Percentiles rank a stretch among this genome's conserved stretches.
Evolutionary conservation across 306 rosid species (phyloP).

Genomic region (Quercus robur): DNA sequence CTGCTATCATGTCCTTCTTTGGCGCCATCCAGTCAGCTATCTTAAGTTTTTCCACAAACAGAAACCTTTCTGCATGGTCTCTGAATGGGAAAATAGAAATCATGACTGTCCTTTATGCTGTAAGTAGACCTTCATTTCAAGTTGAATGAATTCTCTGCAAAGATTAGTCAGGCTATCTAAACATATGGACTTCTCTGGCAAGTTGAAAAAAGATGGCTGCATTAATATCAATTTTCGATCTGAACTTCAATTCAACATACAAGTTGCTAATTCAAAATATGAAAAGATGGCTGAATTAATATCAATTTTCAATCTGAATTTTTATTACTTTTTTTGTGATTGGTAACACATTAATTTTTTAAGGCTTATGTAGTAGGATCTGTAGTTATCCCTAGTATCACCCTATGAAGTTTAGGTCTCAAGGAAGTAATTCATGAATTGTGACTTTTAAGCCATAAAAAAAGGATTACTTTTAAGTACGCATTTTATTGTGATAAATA

Average conservation of each 20-base stretch:
- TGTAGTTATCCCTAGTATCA: too few relatives aligned
- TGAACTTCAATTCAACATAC: background rate
- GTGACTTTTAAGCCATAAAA: background rate
- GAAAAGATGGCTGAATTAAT: background rate
- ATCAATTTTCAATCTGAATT: background rate
- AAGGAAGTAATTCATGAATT: background rate
- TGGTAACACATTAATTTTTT: too few relatives aligned
- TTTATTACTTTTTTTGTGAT: too few relatives aligned
- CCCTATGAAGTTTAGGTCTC: background rate
- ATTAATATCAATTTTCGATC: background rate
- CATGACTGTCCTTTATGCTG: slow-evolving; percentile 56
- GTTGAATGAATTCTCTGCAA: background rate
- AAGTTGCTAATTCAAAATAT: too few relatives aligned
- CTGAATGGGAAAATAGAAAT: slow-evolving; percentile 61
- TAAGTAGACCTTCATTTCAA: slow-evolving; percentile 37
- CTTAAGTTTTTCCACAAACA: slow-evolving; percentile 45
- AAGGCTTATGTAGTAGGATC: too few relatives aligned
- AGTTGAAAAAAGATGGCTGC: background rate
- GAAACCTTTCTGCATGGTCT: slow-evolving; percentile 60
- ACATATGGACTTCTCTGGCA: too few relatives aligned
- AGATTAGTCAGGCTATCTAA: background rate
- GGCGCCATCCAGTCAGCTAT: slow-evolving; percentile 80
- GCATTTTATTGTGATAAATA: background rate
- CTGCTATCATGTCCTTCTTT: slow-evolving; percentile 81
- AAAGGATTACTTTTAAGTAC: background rate